Evolutionary conservation across 2,329 filamentous ascomycete genomes (phyloP), one percentile per base, ranked within the genome.

Genomic region (Alternaria rosae): DNA sequence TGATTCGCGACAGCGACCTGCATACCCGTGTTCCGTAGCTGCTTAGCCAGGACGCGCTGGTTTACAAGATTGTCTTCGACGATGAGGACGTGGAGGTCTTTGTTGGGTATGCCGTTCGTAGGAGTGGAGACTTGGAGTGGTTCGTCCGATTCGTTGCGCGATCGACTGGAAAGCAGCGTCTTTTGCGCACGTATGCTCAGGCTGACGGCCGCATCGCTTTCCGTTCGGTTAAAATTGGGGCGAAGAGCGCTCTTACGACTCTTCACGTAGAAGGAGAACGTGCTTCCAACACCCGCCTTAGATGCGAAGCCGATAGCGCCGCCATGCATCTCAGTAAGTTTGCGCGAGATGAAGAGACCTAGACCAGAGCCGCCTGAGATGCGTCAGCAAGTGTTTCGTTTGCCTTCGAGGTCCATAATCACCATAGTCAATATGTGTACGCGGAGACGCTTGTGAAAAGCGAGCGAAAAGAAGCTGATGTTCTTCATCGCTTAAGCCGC

Each of bases 61-160:
- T 82, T 82, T 35, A 81, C 72, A 6, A 80, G 65, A 43, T 82
- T 81, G 52, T 82, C 80, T 62, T 77, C 76, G 1, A 79, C 76
- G 8, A 79, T 68, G 5, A 79, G 64, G 9, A 78, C 61, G 43
- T 76, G 61, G 1, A 76, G 56, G 1, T 68, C 57, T 2, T 44
- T 54, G 17, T 59, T 44, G 8, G 63, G 32, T 7, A 68, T 47
- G 5, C 56, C 58, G 3, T 43, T 52, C 10, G 50, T n/a, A 6
- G 23, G 13, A 25, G 23, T 11, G 15, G 20, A 21, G 11, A n/a
- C 5, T 6, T 17, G 21, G 0, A 30, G 63, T 3, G 41, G 41
- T 15, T 50, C 48, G 9, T 57, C 48, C 10, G 30, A 35, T 25
- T 63, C 54, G 20, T 63, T 58, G 44, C 59, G 66, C 5, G 57